A percentile compares a stretch with the other conserved stretches of the same genome.
phyloP scores from a whole-genome alignment of 2,329 filamentous ascomycete species.

The Stagonosporopsis cucurbitacearum region DNA sequence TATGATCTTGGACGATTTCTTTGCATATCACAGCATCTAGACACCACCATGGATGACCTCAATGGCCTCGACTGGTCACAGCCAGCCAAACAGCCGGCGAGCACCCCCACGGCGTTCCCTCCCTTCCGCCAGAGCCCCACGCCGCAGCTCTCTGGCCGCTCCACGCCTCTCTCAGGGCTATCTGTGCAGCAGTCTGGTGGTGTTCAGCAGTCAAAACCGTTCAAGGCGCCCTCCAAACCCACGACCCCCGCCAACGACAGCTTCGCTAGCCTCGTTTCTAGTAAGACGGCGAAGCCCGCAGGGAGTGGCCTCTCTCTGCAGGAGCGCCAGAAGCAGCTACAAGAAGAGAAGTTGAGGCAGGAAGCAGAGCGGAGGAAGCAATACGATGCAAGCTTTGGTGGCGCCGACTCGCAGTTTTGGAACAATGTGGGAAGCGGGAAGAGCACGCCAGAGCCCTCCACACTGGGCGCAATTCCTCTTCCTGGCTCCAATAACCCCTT shows the following conservation, averaged over 20 bases:
- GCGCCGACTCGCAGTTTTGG: slow-evolving; percentile 71
- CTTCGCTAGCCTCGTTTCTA: slow-evolving; percentile 77
- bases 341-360: slow-evolving; percentile 79
- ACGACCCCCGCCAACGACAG: slow-evolving; percentile 66
- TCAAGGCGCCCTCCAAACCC: slow-evolving; percentile 60
- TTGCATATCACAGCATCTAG: slow-evolving; percentile 7
- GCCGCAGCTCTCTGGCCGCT: slow-evolving; percentile 50
- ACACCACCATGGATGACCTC: slow-evolving; percentile 56
- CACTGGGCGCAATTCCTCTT: slow-evolving; percentile 32
- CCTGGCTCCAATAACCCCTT: slow-evolving; percentile 29
- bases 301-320: slow-evolving; percentile 73
- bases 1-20: slow-evolving; percentile 23
- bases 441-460: slow-evolving; percentile 53
- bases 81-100: slow-evolving; percentile 37
- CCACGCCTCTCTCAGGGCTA: slow-evolving; percentile 47
- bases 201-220: slow-evolving; percentile 45
- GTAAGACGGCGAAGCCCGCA: slow-evolving; percentile 62
- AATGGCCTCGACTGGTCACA: slow-evolving; percentile 57
- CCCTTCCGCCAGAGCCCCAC: slow-evolving; percentile 47
- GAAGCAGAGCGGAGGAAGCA: slow-evolving; percentile 75
- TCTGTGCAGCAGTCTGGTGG: slow-evolving; percentile 50
- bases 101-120: slow-evolving; percentile 40
- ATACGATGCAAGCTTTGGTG: slow-evolving; percentile 79
- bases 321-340: slow-evolving; percentile 71
- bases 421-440: slow-evolving; percentile 69